Evolutionary conservation across 345 rosid genomes (phyloP), one percentile per base, ranked within the genome.

Genomic region (Citrus australasica): DNA sequence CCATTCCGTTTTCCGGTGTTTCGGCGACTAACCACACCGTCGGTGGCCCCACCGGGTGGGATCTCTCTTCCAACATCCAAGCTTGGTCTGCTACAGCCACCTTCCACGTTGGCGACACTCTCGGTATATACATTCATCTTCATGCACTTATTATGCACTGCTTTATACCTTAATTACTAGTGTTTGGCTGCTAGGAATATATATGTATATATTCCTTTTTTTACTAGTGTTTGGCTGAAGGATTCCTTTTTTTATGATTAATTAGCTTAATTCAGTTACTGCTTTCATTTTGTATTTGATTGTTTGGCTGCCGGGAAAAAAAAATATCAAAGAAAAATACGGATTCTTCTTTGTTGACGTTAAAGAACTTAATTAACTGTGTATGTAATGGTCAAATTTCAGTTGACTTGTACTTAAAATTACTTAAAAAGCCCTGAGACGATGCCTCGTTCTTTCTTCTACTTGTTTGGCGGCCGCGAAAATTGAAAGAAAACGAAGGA

Each of bases 21-120:
- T 61, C 71, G 48, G 48, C 46, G 13, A 24, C 51, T 10, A 73
- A 73, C 56, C 82, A 46, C 67, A 62, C 82, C 2, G 78, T 79
- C 24, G 82, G 82, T 11, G 78, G 78, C 7, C 4, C 65, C 65
- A 53, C 71, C 38, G 81, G 81, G 42, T 78, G 81, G 81, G 81
- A 78, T 66, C 76, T 78, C 55, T 62, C 81, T 37, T 67, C 70
- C 27, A 21, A 67, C 27, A 13, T 37, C 46, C 70, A 67, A 37
- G 70, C 46, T 22, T 67, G 70, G 70, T 35, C 70, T 8, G 70
- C 70, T 10, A 37, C 28, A 14, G 11, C 27, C 46, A 35, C 25
- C 11, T 67, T 67, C 24, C 70, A 22, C 28, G 70, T 67, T 46
- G 70, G 70, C 22, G 70, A 67, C 46, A 35, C 70, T 35, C 46